Evolutionary conservation across 441 rosid species (phyloP), one percentile per base, ranked within the genome.

Genomic region (Theobroma grandiflorum): DNA sequence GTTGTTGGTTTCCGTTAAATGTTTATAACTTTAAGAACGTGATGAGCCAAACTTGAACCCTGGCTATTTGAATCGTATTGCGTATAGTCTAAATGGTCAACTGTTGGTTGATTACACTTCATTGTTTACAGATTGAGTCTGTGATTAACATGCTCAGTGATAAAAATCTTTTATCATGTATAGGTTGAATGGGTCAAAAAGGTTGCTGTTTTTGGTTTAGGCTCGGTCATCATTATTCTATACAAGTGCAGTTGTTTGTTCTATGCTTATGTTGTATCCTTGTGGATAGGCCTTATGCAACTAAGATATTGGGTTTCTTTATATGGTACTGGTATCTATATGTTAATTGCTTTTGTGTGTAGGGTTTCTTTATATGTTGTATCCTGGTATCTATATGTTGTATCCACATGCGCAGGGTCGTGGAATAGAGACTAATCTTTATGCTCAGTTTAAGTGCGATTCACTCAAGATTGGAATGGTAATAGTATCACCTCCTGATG

Each of bases 381-480:
- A 37, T 53, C 43, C 62, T 53, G 22, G 43, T 20, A 18, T 42
- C 22, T 11, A 42, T 40, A 67, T 50, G 18, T 78, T 74, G 53
- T 78, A 42, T 76, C 52, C 8, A 2, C 49, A 76, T 80, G 79
- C 78, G 84, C 91, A 97, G 99, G 99, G 99, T 71, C 99, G 98
- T 63, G 99, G 97, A 68, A 94, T 95, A 70, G 99, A 97, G 90
- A 97, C 99, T 42, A 97, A 97, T 81, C 98, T 95, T 53, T 93
- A 97, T 74, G 98, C 99, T n/a, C 95, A 89, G 84, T 97, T 97
- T 78, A 95, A 93, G 87, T 95, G 99, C 64, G 99, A 95, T 83
- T 95, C 99, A 74, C 88, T 97, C 78, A 97, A 97, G 87, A 92
- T 95, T n/a, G 98, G 92, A 79, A 97, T 95, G 99, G 99, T 97